Conservation (phyloP, 768 basidiomycete genomes). For the Atractiella rhizophila region DNA sequence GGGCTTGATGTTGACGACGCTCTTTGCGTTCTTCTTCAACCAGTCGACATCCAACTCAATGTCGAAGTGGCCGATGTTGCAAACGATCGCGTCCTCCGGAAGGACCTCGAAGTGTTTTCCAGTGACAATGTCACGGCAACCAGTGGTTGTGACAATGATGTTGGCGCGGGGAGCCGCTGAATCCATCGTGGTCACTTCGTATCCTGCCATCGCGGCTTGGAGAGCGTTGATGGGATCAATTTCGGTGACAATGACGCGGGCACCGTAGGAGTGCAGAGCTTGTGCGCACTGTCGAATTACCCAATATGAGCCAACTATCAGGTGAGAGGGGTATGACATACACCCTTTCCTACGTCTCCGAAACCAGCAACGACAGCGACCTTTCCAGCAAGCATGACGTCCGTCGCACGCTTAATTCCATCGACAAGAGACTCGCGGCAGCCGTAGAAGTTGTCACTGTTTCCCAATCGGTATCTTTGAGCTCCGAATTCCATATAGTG, state of each 20-base stretch:
- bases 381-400: conserved; percentile 99
- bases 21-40: conserved; percentile 77
- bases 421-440: conserved; percentile 99
- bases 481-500: not conserved
- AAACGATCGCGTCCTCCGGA: conserved; percentile 96
- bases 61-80: conserved; percentile 39
- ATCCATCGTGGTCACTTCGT: conserved; percentile 97
- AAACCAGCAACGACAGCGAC: conserved; percentile 96
- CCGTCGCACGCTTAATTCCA: conserved; percentile 98
- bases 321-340: conserved; percentile 27
- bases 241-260: conserved; percentile 85
- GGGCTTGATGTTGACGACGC: conserved; percentile 76
- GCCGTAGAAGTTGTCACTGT: conserved; percentile 95
- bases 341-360: conserved; percentile 97
- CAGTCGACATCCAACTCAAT: conserved; percentile 78
- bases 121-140: conserved; percentile 93
- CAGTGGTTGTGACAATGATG: conserved; percentile 92
- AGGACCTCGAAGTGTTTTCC: conserved; percentile 72
- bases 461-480: conserved; percentile 24
- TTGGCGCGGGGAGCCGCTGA: conserved; percentile 71
- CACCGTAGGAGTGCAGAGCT: conserved; percentile 86
- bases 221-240: conserved; percentile 99
- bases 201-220: conserved; percentile 98
- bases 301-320: not conserved
- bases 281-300: conserved; percentile 58